Percentiles rank a stretch among this genome's conserved stretches.
These are phyloP conservation scores for Monilinia fructigena DNA, from an alignment of 2,329 filamentous ascomycete genomes.

Conservation along the genomic window DNA sequence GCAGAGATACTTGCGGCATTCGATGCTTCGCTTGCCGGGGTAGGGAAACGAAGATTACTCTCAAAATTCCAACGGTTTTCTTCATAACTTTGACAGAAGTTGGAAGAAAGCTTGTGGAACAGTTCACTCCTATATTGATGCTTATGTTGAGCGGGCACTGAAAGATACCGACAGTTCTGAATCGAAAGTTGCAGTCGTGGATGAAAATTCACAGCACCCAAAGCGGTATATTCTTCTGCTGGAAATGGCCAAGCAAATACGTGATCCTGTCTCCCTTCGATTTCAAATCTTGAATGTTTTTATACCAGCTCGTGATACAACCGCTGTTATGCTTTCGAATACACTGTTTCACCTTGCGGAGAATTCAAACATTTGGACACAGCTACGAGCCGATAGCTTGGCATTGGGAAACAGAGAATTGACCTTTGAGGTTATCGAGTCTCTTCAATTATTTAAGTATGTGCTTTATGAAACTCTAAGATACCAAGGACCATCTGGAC, in stretches of 20 bases:
- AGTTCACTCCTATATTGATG: constrained; percentile 19
- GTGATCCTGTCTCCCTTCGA: constrained; percentile 19
- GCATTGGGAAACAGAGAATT: background rate
- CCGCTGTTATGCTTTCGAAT: constrained; percentile 15
- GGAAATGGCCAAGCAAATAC: constrained; percentile 23
- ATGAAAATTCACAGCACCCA: too few species aligned
- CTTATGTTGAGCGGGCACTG: constrained; percentile 11
- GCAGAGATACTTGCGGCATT: constrained; percentile 8
- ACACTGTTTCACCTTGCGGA: constrained; percentile 15
- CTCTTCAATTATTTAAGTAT: constrained; percentile 5
- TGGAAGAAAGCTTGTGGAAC: constrained; percentile 17
- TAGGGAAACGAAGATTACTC: constrained; percentile 14
- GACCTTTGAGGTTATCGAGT: constrained; percentile 16
- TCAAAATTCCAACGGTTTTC: constrained; percentile 1
- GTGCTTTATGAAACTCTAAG: constrained; percentile 13
- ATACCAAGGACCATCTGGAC: constrained; percentile 1
- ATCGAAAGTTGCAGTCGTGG: background rate
- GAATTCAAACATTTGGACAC: constrained; percentile 13
- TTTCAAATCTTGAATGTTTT: constrained; percentile 20
- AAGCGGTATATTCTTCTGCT: constrained; percentile 19
- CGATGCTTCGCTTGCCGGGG: background rate
- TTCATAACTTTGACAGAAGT: constrained; percentile 9
- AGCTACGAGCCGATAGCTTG: constrained; percentile 11
- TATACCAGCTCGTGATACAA: constrained; percentile 16
- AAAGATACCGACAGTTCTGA: background rate